These are phyloP conservation scores for Galeopsis tetrahit DNA, from an alignment of 257 asterid species.

Conservation along the genomic window DNA sequence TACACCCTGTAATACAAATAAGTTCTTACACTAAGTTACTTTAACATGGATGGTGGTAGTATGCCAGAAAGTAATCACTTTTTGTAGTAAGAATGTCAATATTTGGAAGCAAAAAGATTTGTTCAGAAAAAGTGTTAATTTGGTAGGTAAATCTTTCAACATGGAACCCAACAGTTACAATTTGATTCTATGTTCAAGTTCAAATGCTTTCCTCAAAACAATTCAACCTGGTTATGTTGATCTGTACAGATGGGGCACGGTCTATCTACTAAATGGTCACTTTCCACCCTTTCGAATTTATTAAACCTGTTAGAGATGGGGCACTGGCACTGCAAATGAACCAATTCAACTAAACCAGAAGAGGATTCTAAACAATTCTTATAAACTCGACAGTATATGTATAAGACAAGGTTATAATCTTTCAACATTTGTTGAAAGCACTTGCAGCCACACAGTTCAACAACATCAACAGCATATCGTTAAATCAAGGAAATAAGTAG, in stretches of 20 bases:
- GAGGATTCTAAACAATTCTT: neutral
- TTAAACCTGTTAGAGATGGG: neutral
- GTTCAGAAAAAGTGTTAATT: neutral
- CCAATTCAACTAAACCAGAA: constrained; percentile 8
- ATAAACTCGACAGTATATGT: neutral
- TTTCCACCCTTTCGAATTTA: constrained; percentile 21
- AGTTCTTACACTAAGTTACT: too few species aligned
- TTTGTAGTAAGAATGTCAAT: neutral
- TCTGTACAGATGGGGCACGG: neutral
- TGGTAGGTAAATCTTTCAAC: neutral
- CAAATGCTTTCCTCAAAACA: constrained; percentile 20
- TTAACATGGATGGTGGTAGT: too few species aligned
- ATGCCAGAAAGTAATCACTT: too few species aligned
- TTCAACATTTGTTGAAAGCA: neutral
- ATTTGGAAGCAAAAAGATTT: neutral
- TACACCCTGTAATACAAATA: too few species aligned
- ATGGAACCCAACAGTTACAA: neutral
- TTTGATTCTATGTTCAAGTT: constrained; percentile 4
- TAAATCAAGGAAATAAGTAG: constrained; percentile 4
- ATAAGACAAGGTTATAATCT: neutral
- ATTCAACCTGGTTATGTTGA: constrained; percentile 1
- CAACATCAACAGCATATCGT: constrained; percentile 20
- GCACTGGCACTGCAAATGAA: neutral
- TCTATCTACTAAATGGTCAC: neutral
- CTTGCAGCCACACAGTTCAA: constrained; percentile 2